Evolutionary conservation across 306 rosid genomes (phyloP), one percentile per base, ranked within the genome.

Genomic region (Cucurbita moschata): DNA sequence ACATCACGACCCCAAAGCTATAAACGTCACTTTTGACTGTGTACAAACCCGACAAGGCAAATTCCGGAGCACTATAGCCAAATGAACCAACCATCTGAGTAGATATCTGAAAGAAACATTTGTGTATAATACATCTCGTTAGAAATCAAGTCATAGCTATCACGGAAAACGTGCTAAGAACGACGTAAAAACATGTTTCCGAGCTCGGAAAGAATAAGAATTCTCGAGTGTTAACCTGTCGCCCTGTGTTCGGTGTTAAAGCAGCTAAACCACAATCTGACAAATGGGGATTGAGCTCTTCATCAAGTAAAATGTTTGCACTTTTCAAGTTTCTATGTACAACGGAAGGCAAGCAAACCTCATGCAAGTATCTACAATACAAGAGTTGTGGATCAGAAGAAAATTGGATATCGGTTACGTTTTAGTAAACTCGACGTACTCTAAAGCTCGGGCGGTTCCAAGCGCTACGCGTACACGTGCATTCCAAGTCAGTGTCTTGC

Each of bases 241-340:
- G 81, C 77, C 86, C 95, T 6, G 94, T 86, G 87, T 86, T 88
- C 71, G 94, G 94, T 55, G 87, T 86, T 65, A 86, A 77, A 76
- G 94, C 87, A 59, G 94, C 94, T 69, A 86, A 84, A 74, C 94
- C 94, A 43, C 85, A 86, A 73, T 88, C 94, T 68, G 94, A 88
- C 56, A 88, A 83, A 72, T 88, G 95, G 72, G 99, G 92, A 86
- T 95, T 91, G 78, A 91, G 87, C 77, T 91, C 97, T 80, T 91
- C 96, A 40, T 95, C 97, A 3, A 95, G 97, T 79, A 95, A 85
- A 79, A 95, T 91, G 80, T 95, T 95, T 77, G 97, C 92, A 1
- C 97, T 89, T 84, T 95, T 95, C 86, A 95, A 89, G 83, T 95
- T 95, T 83, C 99, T 91, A 84, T 95, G 99, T 56, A 91, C 97